Evolutionary conservation across 176 grass and related monocot genomes (phyloP).

Genomic region (Calamus simplicifolius): DNA sequence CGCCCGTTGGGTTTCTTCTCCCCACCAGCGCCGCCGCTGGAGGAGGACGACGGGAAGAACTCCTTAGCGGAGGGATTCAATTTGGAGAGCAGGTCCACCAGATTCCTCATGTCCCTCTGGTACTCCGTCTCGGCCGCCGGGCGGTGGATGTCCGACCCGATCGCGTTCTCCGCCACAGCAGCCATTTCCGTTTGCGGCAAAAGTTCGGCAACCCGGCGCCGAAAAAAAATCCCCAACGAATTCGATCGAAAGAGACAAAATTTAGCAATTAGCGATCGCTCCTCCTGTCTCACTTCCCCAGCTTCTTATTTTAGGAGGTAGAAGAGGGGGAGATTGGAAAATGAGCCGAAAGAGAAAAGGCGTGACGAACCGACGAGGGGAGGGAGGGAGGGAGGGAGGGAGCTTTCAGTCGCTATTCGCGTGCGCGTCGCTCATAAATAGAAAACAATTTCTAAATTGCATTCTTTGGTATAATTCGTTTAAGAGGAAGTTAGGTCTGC

Average conservation of each 20-base stretch:
- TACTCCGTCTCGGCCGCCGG: slow-evolving; percentile 34
- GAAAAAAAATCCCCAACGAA: not conserved
- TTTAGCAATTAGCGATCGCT: not conserved
- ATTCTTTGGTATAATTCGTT: not conserved
- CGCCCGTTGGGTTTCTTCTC: not conserved
- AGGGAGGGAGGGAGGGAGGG: slow-evolving; percentile 18
- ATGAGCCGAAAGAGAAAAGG: not conserved
- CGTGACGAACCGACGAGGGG: slow-evolving; percentile 7
- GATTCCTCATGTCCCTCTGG: slow-evolving; percentile 55
- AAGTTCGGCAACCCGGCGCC: not conserved
- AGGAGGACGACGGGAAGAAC: slow-evolving; percentile 59
- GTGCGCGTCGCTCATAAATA: not conserved
- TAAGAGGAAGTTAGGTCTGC: too few species aligned
- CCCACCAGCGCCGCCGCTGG: not conserved
- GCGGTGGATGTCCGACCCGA: not conserved
- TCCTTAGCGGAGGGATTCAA: slow-evolving; percentile 87
- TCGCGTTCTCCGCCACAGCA: slow-evolving; percentile 51
- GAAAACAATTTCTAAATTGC: not conserved
- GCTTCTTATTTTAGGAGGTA: too few species aligned
- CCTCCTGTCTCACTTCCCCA: too few species aligned
- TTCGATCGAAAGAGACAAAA: slow-evolving; percentile 12
- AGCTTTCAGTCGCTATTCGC: not conserved
- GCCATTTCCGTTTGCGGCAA: slow-evolving; percentile 45
- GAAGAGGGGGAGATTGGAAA: not conserved
- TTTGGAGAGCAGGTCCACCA: slow-evolving; percentile 85